A percentile compares a stretch with the other conserved stretches of the same genome.
Conservation (phyloP, 208 protist species). For the Trypanosoma mega region DNA sequence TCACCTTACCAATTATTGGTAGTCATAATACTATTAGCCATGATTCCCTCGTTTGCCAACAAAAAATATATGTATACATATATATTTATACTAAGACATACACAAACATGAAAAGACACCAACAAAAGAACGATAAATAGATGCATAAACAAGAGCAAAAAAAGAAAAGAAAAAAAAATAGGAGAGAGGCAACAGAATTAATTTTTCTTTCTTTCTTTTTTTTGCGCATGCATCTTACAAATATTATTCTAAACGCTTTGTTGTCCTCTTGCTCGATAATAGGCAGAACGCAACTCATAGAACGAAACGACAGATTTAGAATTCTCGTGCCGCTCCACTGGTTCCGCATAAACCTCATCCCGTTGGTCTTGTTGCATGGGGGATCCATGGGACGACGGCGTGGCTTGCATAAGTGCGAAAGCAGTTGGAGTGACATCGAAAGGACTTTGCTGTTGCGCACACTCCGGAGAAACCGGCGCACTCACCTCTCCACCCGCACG, state of each 20-base stretch:
- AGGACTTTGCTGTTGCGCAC: too few species aligned
- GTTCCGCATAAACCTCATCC: too few species aligned
- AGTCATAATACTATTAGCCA: too few species aligned
- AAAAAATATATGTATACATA: neutral
- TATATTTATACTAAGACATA: neutral
- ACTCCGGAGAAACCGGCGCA: too few species aligned
- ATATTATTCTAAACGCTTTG: too few species aligned
- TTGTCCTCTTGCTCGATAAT: slow-evolving; percentile 3
- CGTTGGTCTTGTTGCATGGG: too few species aligned
- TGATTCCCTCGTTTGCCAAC: neutral
- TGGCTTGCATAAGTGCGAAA: too few species aligned
- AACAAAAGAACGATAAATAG: slow-evolving; percentile 7
- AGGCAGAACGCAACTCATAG: slow-evolving; percentile 12
- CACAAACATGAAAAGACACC: neutral
- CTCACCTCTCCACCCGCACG: neutral
- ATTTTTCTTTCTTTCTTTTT: slow-evolving; percentile 4
- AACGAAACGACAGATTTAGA: neutral
- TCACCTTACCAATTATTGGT: too few species aligned
- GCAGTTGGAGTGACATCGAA: too few species aligned
- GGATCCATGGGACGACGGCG: too few species aligned
- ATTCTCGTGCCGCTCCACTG: too few species aligned
- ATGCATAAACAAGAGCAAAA: slow-evolving; percentile 6
- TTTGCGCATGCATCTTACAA: too few species aligned
- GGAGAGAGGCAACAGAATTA: neutral
- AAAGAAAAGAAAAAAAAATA: neutral